phyloP scores from a whole-genome alignment of 495 filamentous ascomycete species.

The Xylaria telfairii region DNA sequence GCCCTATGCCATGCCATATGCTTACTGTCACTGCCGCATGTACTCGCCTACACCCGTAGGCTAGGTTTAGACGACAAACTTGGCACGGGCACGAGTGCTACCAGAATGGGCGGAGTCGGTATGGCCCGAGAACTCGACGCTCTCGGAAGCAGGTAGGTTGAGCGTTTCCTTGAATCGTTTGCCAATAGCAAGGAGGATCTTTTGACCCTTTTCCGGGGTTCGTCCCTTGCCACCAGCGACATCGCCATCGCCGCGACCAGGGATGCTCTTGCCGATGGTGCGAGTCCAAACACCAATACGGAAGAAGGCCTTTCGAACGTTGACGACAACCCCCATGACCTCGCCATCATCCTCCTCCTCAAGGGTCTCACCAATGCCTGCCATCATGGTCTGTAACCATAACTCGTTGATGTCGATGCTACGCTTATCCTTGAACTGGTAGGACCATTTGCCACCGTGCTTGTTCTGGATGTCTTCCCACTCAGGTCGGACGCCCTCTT shows the following conservation, averaged over 20 bases:
- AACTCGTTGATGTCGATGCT: slow-evolving; percentile 88
- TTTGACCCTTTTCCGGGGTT: slow-evolving; percentile 78
- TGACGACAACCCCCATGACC: slow-evolving; percentile 99
- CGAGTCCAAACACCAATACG: slow-evolving; percentile 92
- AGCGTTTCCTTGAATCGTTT: slow-evolving; percentile 89
- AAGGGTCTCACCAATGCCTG: slow-evolving; percentile 96
- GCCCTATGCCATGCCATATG: not conserved
- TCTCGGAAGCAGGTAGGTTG: slow-evolving; percentile 73
- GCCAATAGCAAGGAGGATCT: slow-evolving; percentile 82
- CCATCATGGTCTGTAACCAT: slow-evolving; percentile 96
- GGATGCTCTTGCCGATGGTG: slow-evolving; percentile 82
- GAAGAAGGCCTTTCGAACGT: slow-evolving; percentile 97
- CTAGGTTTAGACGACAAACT: slow-evolving; percentile 73
- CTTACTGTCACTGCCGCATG: too few species aligned
- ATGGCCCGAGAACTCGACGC: slow-evolving; percentile 94
- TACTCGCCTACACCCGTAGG: not conserved
- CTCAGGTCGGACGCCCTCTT: slow-evolving; percentile 92
- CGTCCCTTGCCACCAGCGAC: slow-evolving; percentile 72
- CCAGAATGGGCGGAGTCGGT: slow-evolving; percentile 91
- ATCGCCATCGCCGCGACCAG: slow-evolving; percentile 73
- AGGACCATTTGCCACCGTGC: slow-evolving; percentile 98
- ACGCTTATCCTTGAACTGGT: slow-evolving; percentile 94
- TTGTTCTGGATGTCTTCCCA: slow-evolving; percentile 99
- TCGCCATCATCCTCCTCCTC: slow-evolving; percentile 93
- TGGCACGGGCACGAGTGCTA: slow-evolving; percentile 93